Conservation (phyloP, 169 alveolate genomes). For the Plasmodium inui region DNA sequence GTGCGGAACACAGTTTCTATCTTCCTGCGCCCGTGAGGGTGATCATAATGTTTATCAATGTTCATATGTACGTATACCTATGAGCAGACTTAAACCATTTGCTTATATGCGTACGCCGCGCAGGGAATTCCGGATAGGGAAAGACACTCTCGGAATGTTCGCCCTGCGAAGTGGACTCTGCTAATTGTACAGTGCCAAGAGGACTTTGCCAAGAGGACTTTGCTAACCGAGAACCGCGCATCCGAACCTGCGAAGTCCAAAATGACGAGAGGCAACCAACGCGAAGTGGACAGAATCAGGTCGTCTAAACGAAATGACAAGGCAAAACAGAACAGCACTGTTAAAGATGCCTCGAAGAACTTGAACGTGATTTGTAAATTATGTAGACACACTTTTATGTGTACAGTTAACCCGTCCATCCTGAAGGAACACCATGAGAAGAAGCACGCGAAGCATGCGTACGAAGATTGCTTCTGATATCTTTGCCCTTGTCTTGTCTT, state of each 20-base stretch:
- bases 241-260: neutral
- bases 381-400: conserved; percentile 88
- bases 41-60: neutral
- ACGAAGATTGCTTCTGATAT: conserved; percentile 82
- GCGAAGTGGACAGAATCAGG: conserved; percentile 87
- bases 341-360: conserved; percentile 83
- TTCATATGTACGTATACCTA: neutral
- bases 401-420: conserved; percentile 85
- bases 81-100: neutral
- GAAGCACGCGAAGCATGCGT: conserved; percentile 83
- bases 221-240: neutral
- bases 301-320: conserved; percentile 83
- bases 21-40: neutral
- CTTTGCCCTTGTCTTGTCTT: neutral
- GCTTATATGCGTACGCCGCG: neutral
- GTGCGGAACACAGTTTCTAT: neutral
- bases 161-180: neutral
- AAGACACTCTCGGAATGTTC: neutral
- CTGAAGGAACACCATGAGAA: conserved; percentile 86
- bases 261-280: conserved; percentile 89
- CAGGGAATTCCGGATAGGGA: neutral
- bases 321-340: conserved; percentile 80
- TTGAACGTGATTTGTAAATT: conserved; percentile 84
- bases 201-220: too few species aligned
- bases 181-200: too few species aligned